These are phyloP conservation scores for Striga hermonthica DNA, from an alignment of 305 asterid species.

Conservation along the genomic window DNA sequence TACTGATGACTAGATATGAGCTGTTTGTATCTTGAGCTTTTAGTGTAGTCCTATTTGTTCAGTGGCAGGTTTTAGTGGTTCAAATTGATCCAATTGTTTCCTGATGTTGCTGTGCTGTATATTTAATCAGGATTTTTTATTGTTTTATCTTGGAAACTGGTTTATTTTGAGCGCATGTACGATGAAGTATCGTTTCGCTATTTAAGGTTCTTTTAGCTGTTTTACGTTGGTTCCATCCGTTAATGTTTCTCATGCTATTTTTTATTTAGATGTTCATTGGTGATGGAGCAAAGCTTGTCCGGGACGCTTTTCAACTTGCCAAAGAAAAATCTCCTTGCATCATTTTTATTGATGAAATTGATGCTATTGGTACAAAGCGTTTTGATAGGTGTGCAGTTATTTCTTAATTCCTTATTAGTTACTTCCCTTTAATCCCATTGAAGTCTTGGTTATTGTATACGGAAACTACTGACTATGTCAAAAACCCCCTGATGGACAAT, in stretches of 20 bases:
- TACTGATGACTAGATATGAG: no score
- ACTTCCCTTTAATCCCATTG: no score
- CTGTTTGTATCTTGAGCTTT: no score
- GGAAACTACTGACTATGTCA: no score
- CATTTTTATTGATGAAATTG: conserved; percentile 66
- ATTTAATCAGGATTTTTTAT: no score
- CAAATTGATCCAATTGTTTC: no score
- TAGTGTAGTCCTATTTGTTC: no score
- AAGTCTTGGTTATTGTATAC: no score
- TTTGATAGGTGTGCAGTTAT: conserved; percentile 50
- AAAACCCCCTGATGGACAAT: neutral
- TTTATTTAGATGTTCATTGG: conserved; percentile 62
- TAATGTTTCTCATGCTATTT: conserved; percentile 2
- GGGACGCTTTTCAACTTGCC: conserved; percentile 64
- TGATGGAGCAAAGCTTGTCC: conserved; percentile 70
- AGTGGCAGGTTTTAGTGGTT: no score
- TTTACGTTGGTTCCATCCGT: neutral
- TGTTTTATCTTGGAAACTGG: conserved; percentile 12
- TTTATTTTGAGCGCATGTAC: neutral
- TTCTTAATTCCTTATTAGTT: neutral
- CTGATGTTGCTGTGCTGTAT: no score
- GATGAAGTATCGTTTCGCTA: neutral
- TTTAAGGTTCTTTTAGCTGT: neutral
- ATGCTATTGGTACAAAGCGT: conserved; percentile 73
- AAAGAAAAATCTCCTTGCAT: conserved; percentile 70